Evolutionary conservation across 768 basidiomycete genomes (phyloP).

Genomic region (Leccinum longicurvipes): DNA sequence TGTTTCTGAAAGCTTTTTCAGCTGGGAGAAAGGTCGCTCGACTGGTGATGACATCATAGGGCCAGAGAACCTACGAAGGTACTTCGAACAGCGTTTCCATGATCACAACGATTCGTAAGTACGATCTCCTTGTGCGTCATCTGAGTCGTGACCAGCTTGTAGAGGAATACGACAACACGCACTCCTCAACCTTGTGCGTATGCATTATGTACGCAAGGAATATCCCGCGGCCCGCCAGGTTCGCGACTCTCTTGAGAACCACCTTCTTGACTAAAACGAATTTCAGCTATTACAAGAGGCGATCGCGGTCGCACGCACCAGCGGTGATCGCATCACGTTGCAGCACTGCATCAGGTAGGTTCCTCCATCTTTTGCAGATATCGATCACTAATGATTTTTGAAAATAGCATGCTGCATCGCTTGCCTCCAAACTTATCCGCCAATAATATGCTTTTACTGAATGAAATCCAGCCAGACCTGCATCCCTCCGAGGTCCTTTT

Average conservation of each 20-base stretch:
- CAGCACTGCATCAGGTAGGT: conserved; percentile 77
- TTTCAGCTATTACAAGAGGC: conserved; percentile 70
- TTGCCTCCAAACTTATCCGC: conserved; percentile 44
- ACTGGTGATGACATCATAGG: conserved; percentile 70
- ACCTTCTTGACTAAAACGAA: background rate
- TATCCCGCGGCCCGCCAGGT: conserved; percentile 68
- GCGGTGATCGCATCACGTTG: conserved; percentile 65
- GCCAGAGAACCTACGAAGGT: conserved; percentile 67
- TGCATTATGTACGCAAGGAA: conserved; percentile 74
- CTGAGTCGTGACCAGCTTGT: conserved; percentile 1
- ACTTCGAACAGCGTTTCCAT: conserved; percentile 86
- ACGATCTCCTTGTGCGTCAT: background rate
- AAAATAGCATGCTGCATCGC: conserved; percentile 64
- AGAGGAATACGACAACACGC: conserved; percentile 82
- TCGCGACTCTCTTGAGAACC: conserved; percentile 4
- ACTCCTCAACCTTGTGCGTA: conserved; percentile 69
- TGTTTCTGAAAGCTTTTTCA: conserved; percentile 25
- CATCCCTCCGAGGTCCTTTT: conserved; percentile 75
- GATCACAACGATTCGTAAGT: conserved; percentile 77
- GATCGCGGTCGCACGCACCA: conserved; percentile 70
- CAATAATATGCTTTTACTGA: conserved; percentile 50
- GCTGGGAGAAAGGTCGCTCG: conserved; percentile 64
- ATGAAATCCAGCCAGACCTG: conserved; percentile 72
- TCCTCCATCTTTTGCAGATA: background rate
- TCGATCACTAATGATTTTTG: conserved; percentile 11